Evolutionary conservation across 139 green algal species (phyloP).

Genomic region (Chlamydomonas sphaeroides): DNA sequence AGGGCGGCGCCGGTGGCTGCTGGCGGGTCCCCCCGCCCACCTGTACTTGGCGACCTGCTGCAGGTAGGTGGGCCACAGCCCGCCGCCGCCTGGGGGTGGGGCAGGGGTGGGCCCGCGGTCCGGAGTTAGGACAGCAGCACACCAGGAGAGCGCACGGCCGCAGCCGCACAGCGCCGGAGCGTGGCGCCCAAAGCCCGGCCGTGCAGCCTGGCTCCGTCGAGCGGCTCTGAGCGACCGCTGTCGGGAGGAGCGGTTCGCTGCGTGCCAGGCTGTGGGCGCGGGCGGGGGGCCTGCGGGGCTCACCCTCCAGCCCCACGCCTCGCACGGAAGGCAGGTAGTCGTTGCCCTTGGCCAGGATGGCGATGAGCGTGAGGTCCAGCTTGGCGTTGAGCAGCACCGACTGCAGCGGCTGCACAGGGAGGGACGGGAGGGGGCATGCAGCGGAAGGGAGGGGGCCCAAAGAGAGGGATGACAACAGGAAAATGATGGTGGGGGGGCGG

Average conservation of each 20-base stretch:
- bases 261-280: no score
- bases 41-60: neutral
- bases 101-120: no score
- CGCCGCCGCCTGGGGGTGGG: neutral
- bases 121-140: no score
- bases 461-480: no score
- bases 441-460: neutral
- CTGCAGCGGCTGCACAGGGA: neutral
- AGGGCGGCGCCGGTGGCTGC: neutral
- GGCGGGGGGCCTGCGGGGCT: no score
- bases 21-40: neutral
- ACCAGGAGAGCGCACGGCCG: no score
- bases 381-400: slow-evolving; percentile 42
- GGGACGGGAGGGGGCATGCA: neutral
- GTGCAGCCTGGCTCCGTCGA: no score
- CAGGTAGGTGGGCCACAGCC: slow-evolving; percentile 16
- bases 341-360: slow-evolving; percentile 76
- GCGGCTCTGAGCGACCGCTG: no score
- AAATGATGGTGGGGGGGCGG: neutral
- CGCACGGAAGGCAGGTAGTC: slow-evolving; percentile 80
- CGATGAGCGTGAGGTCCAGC: slow-evolving; percentile 72
- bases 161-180: no score
- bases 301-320: slow-evolving; percentile 39
- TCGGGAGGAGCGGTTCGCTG: no score
- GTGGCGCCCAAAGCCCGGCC: no score